Conservation (phyloP, 345 rosid genomes). For the Eucalyptus sp. region DNA sequence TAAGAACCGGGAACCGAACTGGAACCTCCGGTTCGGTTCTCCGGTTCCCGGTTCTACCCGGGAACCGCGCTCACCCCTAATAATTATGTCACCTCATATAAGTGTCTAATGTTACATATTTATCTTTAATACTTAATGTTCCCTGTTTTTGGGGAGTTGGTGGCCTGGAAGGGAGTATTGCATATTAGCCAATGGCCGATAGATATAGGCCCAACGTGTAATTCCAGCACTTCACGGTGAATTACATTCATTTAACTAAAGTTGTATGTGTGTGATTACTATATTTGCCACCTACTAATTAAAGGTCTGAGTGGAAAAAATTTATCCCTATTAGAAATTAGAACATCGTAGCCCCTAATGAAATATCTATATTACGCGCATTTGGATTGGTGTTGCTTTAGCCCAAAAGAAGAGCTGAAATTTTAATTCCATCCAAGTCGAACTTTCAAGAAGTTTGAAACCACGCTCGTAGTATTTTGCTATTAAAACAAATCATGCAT, state of each 20-base stretch:
- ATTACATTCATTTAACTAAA: neutral
- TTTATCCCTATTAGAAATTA: neutral
- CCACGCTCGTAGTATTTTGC: neutral
- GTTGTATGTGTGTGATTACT: neutral
- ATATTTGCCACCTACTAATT: neutral
- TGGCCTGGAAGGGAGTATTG: neutral
- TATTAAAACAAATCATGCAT: neutral
- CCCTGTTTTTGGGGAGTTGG: neutral
- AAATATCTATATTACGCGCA: neutral
- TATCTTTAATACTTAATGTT: neutral
- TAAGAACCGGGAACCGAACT: too few species aligned
- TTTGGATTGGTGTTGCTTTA: neutral
- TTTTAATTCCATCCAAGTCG: neutral
- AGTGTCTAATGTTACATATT: neutral
- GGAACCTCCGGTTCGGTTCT: too few species aligned
- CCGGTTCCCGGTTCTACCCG: too few species aligned
- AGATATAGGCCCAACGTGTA: neutral
- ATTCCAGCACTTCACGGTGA: neutral
- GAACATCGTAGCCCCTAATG: neutral
- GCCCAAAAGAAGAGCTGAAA: neutral
- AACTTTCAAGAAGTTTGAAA: neutral
- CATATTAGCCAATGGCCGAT: neutral
- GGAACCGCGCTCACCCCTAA: too few species aligned
- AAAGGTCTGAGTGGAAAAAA: neutral
- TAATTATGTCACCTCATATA: neutral